Base-by-base conservation (phyloP, 352 stramenopile genomes). In the Phytophthora sojae region DNA sequence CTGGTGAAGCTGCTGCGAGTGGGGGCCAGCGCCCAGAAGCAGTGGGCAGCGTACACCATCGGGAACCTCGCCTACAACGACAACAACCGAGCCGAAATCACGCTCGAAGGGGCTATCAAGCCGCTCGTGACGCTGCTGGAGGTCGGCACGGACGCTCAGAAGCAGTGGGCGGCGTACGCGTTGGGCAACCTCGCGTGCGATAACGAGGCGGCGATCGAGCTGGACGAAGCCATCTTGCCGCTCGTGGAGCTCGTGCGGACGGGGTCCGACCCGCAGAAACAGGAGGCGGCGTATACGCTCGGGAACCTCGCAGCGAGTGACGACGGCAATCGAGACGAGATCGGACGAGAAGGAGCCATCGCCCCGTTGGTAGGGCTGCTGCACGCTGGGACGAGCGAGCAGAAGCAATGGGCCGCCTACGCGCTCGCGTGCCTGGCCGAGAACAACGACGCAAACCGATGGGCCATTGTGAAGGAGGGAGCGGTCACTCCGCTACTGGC, bases 41-140 rank as follows among this genome's bases (percentile, higher is more conserved):
- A 73, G 21, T 75, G 69, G 58, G 63, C 61, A 2, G 61, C 61
- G 2, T 68, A 71, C 19, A 70, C 66, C 9, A 37, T 80, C 2
- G 63, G 55, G 2, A 69, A 67, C 42, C 47, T 80, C 6, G 57
- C 68, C 2, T 55, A 75, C 26, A 77, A 67, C 47, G 59, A 80
- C 17, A 21, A 21, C 1, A 76, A 72, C 23, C 57, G 54, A 29
- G 51, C 63, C 7, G 30, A 58, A 25, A 72, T 78, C 23, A 63
- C 61, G 1, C 14, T 53, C 11, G 44, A 63, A 53, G 71, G 61
- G 0, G 71, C 57, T 8, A 69, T 75, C 7, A 8, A 50, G 17
- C 61, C 60, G 0, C 23, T 78, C 4, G 54, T 72, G 6, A 19
- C 12, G 4, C 66, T 78, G 12, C 23, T 75, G 3, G 30, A 26